A percentile compares a stretch with the other conserved stretches of the same genome.
Conservation (phyloP, 805 yeast genomes). For the Wickerhamiella azymoides region DNA sequence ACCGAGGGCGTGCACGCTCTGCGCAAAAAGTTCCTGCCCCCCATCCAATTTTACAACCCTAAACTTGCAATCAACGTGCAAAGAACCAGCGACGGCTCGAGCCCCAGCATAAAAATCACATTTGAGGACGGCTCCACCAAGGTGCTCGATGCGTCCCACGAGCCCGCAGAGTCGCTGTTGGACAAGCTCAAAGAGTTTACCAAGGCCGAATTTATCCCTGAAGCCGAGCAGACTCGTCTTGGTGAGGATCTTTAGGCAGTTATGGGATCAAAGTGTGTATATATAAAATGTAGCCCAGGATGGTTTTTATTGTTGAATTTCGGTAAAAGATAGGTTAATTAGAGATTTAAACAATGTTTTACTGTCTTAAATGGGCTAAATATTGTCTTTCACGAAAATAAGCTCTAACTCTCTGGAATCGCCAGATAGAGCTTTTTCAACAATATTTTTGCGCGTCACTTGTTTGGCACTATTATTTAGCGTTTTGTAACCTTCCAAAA, state of each 20-base stretch:
- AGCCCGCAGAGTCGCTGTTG: slow-evolving; percentile 40
- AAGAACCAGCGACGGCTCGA: slow-evolving; percentile 37
- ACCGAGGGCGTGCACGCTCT: slow-evolving; percentile 35
- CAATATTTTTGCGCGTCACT: too few species aligned
- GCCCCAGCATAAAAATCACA: slow-evolving; percentile 34
- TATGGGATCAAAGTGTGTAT: too few species aligned
- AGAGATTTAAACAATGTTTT: too few species aligned
- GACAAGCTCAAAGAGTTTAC: slow-evolving; percentile 38
- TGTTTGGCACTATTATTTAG: too few species aligned
- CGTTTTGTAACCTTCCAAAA: too few species aligned
- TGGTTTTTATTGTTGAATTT: too few species aligned
- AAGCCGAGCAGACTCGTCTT: slow-evolving; percentile 22
- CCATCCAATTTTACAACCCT: slow-evolving; percentile 76
- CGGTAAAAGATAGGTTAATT: too few species aligned
- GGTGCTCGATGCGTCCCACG: slow-evolving; percentile 40
- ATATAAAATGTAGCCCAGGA: too few species aligned
- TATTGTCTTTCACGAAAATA: too few species aligned
- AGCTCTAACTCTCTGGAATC: too few species aligned
- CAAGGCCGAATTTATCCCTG: slow-evolving; percentile 39
- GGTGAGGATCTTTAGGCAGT: neutral
- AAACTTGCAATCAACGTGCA: slow-evolving; percentile 44
- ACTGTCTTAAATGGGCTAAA: too few species aligned
- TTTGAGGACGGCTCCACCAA: slow-evolving; percentile 29
- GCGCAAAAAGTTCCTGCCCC: slow-evolving; percentile 63
- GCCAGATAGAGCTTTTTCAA: too few species aligned